Base-by-base conservation (phyloP, 2,329 filamentous ascomycete species). In the Colletotrichum truncatum region DNA sequence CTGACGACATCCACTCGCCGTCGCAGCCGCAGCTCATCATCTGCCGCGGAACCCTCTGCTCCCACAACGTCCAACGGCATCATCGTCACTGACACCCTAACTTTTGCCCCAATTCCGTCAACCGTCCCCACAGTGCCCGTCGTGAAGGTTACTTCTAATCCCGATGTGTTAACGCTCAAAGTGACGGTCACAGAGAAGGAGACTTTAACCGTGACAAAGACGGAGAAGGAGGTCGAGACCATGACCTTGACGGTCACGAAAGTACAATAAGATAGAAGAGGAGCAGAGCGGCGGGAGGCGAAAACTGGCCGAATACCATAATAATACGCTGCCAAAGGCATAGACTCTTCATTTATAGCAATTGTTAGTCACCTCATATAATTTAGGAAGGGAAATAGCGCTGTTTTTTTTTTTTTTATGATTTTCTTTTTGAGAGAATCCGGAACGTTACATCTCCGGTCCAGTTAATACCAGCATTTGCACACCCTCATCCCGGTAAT, bases 101-200 rank as follows among this genome's bases (percentile, higher is more conserved):
- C 21, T n/a, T 38, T 57, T 30, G 41, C 16, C 6, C 41, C 54
- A 8, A 57, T 57, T 16, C 41, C 41, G 5, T 38, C 54, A 9
- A 57, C 54, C 23, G 54, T 57, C 14, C 45, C 46, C 14, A 65
- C 62, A 16, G 39, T 62, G 28, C 59, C 51, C 12, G 45, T 55
- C 48, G 30, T 36, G 14, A 38, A 39, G 18, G 36, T 14, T 16
- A 52, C 61, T 10, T 14, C 26, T 18, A 21, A 12, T 16, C 25
- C 23, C 2, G 41, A 6, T 12, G 36, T 39, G 21, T 75, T 79
- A 32, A 78, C 76, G 1, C 68, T 79, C 10, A 76, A 71, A 63
- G 70, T 78, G 26, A 79, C 78, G 4, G 75, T 80, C 3, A 80
- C 79, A 4, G 70, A 76, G 38, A 66, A 56, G 43, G 66, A 69